phyloP scores from a whole-genome alignment of 2,329 filamentous ascomycete genomes.

The Massarina eburnea region DNA sequence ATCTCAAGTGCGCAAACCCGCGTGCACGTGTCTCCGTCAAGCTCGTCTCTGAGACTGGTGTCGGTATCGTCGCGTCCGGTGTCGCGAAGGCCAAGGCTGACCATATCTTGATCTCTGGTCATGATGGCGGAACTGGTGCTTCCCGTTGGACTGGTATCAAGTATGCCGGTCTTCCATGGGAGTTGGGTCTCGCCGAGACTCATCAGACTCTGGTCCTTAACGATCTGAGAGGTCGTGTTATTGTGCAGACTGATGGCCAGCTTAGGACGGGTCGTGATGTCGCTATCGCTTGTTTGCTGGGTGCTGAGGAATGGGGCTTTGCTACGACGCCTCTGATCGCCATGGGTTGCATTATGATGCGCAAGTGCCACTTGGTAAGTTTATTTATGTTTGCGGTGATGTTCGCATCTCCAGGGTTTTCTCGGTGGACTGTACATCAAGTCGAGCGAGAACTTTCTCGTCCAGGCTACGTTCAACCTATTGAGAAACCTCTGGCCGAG shows the following conservation, averaged over 20 bases:
- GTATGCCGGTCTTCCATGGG: constrained; percentile 95
- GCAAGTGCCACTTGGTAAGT: constrained; percentile 59
- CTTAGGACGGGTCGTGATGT: constrained; percentile 90
- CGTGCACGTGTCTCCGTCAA: constrained; percentile 92
- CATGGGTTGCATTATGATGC: constrained; percentile 96
- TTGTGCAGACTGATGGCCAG: constrained; percentile 96
- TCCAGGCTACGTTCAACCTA: too few species aligned
- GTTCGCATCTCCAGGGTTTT: too few species aligned
- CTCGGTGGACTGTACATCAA: too few species aligned
- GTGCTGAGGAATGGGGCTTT: constrained; percentile 98
- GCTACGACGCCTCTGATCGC: constrained; percentile 92
- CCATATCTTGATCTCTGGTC: constrained; percentile 93
- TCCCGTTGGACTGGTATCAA: constrained; percentile 99
- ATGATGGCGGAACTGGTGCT: constrained; percentile 95
- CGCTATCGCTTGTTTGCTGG: constrained; percentile 89
- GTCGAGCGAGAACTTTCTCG: too few species aligned
- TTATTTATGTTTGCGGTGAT: neutral
- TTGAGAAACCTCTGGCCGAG: too few species aligned
- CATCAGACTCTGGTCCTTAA: constrained; percentile 96
- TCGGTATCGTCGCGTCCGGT: constrained; percentile 95
- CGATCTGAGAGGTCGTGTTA: constrained; percentile 90
- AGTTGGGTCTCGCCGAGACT: constrained; percentile 92
- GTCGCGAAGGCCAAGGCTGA: constrained; percentile 97
- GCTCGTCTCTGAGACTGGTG: constrained; percentile 95
- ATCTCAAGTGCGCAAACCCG: constrained; percentile 94